These are phyloP conservation scores for Acacia acuminata DNA, from an alignment of 306 rosid genomes.

Conservation along the genomic window DNA sequence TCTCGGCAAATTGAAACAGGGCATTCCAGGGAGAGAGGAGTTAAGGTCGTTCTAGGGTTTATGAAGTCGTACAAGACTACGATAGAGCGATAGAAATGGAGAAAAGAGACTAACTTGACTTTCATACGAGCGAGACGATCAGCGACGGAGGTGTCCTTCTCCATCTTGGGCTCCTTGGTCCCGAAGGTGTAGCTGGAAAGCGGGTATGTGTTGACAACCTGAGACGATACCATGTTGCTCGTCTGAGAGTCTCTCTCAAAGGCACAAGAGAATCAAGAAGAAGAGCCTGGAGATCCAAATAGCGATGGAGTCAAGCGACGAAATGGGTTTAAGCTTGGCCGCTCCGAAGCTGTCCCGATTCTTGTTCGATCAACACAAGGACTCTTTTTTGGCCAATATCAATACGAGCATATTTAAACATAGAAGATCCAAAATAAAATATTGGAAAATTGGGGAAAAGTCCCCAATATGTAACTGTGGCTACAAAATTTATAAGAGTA, in stretches of 20 bases:
- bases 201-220: constrained; percentile 94
- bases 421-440: too few species aligned
- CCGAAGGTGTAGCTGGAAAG: constrained; percentile 98
- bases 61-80: background rate
- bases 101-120: constrained; percentile 65
- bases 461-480: too few species aligned
- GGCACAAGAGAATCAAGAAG: background rate
- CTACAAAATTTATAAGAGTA: too few species aligned
- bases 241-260: background rate
- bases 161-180: constrained; percentile 99
- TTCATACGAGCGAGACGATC: constrained; percentile 99
- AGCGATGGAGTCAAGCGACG: background rate
- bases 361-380: too few species aligned
- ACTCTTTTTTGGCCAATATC: too few species aligned
- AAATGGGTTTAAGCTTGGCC: background rate
- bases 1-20: background rate
- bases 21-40: background rate
- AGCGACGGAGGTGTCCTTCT: constrained; percentile 98
- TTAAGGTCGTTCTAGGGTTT: constrained; percentile 51
- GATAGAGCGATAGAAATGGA: background rate
- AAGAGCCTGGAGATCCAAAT: background rate
- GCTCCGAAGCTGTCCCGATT: background rate
- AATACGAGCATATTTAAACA: too few species aligned
- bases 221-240: constrained; percentile 60
- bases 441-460: too few species aligned